phyloP scores from a whole-genome alignment of 139 green algal genomes.

The Haematococcus lacustris region DNA sequence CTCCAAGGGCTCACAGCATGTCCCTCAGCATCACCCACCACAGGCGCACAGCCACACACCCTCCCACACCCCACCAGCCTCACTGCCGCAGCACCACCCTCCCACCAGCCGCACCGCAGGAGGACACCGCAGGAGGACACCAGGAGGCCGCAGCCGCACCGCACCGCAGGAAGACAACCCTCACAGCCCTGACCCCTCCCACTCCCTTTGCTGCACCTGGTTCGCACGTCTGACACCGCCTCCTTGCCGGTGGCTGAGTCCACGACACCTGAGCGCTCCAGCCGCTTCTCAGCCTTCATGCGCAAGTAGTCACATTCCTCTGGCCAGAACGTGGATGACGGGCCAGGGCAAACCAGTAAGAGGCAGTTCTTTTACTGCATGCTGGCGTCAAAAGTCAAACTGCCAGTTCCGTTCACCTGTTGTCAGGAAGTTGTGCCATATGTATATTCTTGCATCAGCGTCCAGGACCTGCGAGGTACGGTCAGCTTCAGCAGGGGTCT shows the following conservation, averaged over 20 bases:
- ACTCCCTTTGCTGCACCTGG: too few species aligned
- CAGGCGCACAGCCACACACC: too few species aligned
- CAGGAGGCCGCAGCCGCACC: too few species aligned
- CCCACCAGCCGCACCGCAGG: too few species aligned
- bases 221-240: conserved; percentile 18
- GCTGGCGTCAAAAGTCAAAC: neutral
- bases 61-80: too few species aligned
- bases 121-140: too few species aligned
- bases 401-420: neutral
- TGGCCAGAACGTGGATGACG: neutral
- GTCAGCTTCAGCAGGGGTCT: too few species aligned
- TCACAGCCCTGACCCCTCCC: too few species aligned
- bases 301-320: conserved; percentile 38
- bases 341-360: neutral
- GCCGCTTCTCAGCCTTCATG: conserved; percentile 25
- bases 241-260: conserved; percentile 13
- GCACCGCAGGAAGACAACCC: too few species aligned
- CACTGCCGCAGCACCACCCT: too few species aligned
- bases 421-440: conserved; percentile 22
- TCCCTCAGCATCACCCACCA: too few species aligned
- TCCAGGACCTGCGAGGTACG: conserved; percentile 21
- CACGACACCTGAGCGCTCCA: conserved; percentile 39
- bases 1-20: too few species aligned
- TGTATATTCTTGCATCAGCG: conserved; percentile 20
- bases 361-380: neutral